These are phyloP conservation scores for Decorospora gaudefroyi DNA, from an alignment of 2,329 filamentous ascomycete species.

Conservation along the genomic window DNA sequence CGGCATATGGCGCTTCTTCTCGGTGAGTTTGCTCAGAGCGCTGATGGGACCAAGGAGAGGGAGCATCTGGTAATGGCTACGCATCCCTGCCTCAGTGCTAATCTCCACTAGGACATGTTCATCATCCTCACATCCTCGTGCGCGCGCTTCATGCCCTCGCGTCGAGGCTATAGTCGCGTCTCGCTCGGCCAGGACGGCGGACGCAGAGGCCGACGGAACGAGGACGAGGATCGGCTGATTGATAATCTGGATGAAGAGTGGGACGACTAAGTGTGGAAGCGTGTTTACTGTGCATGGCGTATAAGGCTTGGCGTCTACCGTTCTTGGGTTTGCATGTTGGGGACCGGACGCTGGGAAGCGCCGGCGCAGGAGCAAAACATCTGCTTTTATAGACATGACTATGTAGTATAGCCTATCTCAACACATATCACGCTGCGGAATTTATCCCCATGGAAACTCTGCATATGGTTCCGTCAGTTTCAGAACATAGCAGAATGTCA, in stretches of 20 bases:
- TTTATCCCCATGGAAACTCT: too few relatives aligned
- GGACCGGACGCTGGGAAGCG: constrained; percentile 7
- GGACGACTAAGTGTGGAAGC: constrained; percentile 65
- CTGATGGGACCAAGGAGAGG: constrained; percentile 2
- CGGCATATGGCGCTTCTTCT: constrained; percentile 80
- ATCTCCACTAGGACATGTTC: constrained; percentile 58
- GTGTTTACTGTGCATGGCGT: neutral
- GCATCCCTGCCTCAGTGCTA: constrained; percentile 12
- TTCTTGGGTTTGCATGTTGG: constrained; percentile 4
- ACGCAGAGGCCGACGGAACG: constrained; percentile 56
- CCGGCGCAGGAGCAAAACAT: too few relatives aligned
- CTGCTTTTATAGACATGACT: too few relatives aligned
- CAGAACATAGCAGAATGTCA: too few relatives aligned
- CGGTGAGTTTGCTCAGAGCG: constrained; percentile 59
- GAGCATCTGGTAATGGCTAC: constrained; percentile 3
- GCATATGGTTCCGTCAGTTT: too few relatives aligned
- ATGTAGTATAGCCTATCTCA: too few relatives aligned
- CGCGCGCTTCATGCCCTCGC: constrained; percentile 65
- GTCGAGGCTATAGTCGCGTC: constrained; percentile 70
- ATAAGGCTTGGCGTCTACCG: constrained; percentile 7
- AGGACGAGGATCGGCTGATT: constrained; percentile 92
- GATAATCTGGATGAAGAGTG: constrained; percentile 97
- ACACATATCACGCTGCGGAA: too few relatives aligned
- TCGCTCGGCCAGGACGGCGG: constrained; percentile 54
- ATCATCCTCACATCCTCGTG: constrained; percentile 72